A percentile compares a stretch with the other conserved stretches of the same genome.
Evolutionary conservation across 345 rosid genomes (phyloP).

Genomic region (Linum lewisii): DNA sequence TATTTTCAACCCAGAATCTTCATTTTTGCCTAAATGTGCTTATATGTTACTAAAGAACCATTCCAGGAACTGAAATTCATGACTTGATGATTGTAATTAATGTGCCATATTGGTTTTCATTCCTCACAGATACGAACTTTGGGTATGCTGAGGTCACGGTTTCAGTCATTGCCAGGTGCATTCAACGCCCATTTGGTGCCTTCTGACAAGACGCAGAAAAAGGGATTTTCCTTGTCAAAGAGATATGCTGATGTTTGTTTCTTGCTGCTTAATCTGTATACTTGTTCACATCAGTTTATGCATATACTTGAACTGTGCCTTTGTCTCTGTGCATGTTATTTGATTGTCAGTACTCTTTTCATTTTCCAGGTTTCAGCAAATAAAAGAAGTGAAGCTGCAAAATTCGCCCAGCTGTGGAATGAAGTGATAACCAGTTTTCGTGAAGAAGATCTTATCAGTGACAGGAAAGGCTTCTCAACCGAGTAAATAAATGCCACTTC

Average conservation of each 20-base stretch:
- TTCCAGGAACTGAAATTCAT: neutral
- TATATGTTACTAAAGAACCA: neutral
- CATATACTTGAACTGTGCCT: slow-evolving; percentile 4
- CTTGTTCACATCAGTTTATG: neutral
- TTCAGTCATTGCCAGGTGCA: slow-evolving; percentile 90
- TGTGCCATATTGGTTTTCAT: neutral
- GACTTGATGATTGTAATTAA: neutral
- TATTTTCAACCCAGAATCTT: neutral
- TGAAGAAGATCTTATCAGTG: slow-evolving; percentile 97
- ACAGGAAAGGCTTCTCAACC: slow-evolving; percentile 51
- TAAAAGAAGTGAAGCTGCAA: slow-evolving; percentile 95
- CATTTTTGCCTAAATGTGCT: neutral
- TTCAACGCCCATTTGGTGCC: slow-evolving; percentile 85
- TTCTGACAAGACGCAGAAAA: slow-evolving; percentile 59
- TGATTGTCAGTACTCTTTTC: neutral
- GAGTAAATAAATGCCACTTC: slow-evolving; percentile 4
- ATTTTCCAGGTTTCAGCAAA: slow-evolving; percentile 58
- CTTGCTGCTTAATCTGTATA: slow-evolving; percentile 8
- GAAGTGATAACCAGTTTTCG: slow-evolving; percentile 89
- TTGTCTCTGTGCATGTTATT: neutral
- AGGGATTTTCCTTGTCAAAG: slow-evolving; percentile 80
- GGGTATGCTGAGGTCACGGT: slow-evolving; percentile 94
- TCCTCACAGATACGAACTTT: slow-evolving; percentile 67
- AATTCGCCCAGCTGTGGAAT: slow-evolving; percentile 97
- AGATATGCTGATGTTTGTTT: slow-evolving; percentile 66